These are phyloP conservation scores for Hypoxylon sp. DNA, from an alignment of 2,329 filamentous ascomycete species.

Conservation along the genomic window DNA sequence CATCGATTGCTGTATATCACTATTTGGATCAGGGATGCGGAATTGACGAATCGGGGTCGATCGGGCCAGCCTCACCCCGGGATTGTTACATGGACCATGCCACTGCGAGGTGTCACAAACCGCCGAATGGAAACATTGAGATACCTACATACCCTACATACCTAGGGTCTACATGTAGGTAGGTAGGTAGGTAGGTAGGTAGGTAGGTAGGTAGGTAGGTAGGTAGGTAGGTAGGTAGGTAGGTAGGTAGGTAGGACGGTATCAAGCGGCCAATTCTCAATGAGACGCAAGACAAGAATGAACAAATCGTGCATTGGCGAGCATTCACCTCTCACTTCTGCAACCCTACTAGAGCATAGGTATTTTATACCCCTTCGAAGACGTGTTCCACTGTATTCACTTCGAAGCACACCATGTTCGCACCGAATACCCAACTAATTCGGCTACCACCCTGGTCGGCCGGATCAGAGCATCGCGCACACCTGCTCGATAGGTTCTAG, in stretches of 20 bases:
- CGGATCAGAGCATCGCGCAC: constrained; percentile 15
- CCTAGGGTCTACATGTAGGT: too few relatives aligned
- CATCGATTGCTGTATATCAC: constrained; percentile 27
- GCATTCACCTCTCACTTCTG: constrained; percentile 15
- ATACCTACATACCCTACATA: neutral
- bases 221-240: too few relatives aligned
- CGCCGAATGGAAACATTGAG: constrained; percentile 15
- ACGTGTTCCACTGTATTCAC: constrained; percentile 3
- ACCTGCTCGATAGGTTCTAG: constrained; percentile 37
- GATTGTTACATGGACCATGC: constrained; percentile 25
- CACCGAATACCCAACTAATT: constrained; percentile 19
- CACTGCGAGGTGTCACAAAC: constrained; percentile 14
- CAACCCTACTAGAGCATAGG: constrained; percentile 24
- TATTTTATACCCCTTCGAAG: constrained; percentile 6
- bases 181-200: too few relatives aligned
- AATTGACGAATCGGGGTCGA: constrained; percentile 41
- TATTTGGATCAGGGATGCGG: constrained; percentile 26
- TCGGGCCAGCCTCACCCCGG: constrained; percentile 33
- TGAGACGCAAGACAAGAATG: constrained; percentile 27
- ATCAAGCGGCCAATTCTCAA: constrained; percentile 23
- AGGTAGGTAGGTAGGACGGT: constrained; percentile 24
- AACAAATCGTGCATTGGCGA: constrained; percentile 36
- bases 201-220: too few relatives aligned
- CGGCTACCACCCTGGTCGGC: constrained; percentile 25
- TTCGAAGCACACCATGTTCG: constrained; percentile 4